Conservation (phyloP, 2,329 filamentous ascomycete species). For the Calonectria pseudoturangicola region DNA sequence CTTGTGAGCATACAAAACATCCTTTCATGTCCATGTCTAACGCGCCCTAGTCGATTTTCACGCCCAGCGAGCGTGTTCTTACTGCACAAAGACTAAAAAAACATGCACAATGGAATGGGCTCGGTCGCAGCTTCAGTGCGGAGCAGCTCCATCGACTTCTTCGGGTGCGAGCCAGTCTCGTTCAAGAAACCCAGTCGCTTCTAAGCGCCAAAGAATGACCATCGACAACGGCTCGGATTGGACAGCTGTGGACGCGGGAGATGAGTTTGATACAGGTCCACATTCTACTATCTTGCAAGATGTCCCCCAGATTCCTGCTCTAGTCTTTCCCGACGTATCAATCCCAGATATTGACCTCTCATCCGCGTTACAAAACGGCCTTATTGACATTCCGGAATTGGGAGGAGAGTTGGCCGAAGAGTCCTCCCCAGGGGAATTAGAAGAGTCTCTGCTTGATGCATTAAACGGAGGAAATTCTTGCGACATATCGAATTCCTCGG, state of each 20-base stretch:
- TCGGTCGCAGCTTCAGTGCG: slow-evolving; percentile 35
- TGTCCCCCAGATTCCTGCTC: slow-evolving; percentile 21
- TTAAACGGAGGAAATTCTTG: not conserved
- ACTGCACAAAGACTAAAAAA: slow-evolving; percentile 39
- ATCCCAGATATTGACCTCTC: slow-evolving; percentile 36
- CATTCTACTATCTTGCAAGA: slow-evolving; percentile 24
- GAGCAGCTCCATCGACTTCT: slow-evolving; percentile 40
- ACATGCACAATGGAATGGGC: slow-evolving; percentile 42
- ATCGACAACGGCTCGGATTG: not conserved
- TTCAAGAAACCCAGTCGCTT: not conserved
- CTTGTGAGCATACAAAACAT: slow-evolving; percentile 39
- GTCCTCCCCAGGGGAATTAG: slow-evolving; percentile 4
- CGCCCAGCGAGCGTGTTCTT: slow-evolving; percentile 30
- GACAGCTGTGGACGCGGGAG: slow-evolving; percentile 4
- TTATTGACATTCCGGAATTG: slow-evolving; percentile 15
- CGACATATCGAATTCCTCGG: slow-evolving; percentile 27
- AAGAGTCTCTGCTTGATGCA: slow-evolving; percentile 30
- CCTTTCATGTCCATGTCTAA: not conserved
- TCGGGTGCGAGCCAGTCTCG: slow-evolving; percentile 20
- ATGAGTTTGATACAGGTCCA: slow-evolving; percentile 27
- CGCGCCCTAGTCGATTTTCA: not conserved
- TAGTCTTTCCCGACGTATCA: slow-evolving; percentile 25
- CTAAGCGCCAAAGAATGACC: slow-evolving; percentile 37
- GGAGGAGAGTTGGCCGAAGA: slow-evolving; percentile 17
- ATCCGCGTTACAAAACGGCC: not conserved